Evolutionary conservation across 371 early-diverging fungal species (phyloP).

Genomic region (Mucor lusitanicus): DNA sequence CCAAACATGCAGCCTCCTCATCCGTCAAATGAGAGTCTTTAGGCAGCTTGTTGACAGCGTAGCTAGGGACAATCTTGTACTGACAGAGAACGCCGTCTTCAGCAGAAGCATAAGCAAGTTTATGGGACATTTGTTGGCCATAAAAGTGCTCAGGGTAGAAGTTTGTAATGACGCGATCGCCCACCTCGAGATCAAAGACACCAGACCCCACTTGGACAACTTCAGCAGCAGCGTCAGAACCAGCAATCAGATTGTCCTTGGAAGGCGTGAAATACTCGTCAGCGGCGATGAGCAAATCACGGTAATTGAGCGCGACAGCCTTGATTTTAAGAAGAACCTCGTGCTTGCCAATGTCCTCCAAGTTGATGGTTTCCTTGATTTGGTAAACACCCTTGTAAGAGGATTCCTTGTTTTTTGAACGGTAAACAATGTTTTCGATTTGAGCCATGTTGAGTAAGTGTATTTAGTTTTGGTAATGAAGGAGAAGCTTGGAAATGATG

Average conservation of each 20-base stretch:
- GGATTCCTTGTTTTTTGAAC: background rate
- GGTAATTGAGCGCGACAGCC: slow-evolving; percentile 26
- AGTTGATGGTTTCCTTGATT: background rate
- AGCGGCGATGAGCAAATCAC: slow-evolving; percentile 14
- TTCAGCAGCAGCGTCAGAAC: slow-evolving; percentile 21
- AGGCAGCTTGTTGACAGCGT: slow-evolving; percentile 20
- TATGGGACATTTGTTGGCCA: background rate
- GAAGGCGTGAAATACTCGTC: no score
- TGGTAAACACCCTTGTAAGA: background rate
- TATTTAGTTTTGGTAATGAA: no score
- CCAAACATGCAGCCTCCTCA: slow-evolving; percentile 21
- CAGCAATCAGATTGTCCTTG: slow-evolving; percentile 8
- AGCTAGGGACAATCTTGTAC: slow-evolving; percentile 5
- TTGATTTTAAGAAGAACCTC: slow-evolving; percentile 22
- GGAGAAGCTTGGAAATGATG: no score
- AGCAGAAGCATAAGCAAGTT: background rate
- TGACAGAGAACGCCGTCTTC: slow-evolving; percentile 20
- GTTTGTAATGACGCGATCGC: slow-evolving; percentile 24
- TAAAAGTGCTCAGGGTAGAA: slow-evolving; percentile 14
- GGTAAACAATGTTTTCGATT: background rate
- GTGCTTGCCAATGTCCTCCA: background rate
- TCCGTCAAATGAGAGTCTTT: slow-evolving; percentile 8
- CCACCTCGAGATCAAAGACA: slow-evolving; percentile 14
- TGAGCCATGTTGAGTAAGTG: background rate
- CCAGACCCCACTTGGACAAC: slow-evolving; percentile 15